Base-by-base conservation (phyloP, 371 early-diverging fungal species). In the Mortierella sp. region DNA sequence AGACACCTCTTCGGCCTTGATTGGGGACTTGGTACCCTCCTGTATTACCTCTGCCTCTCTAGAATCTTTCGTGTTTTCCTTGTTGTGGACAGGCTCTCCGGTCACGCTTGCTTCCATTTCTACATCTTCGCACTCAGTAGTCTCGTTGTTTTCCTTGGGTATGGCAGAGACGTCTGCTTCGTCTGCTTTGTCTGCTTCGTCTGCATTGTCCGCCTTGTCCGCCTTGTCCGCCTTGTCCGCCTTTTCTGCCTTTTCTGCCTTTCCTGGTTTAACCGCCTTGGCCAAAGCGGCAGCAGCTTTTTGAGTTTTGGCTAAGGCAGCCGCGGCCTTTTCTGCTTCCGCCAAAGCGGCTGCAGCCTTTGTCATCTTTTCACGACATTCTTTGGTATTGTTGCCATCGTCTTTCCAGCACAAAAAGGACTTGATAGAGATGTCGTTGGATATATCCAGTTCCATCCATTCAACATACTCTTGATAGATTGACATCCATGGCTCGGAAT, bases 401-500 rank as follows among this genome's bases (percentile, higher is more conserved):
- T 60, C 62, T 55, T 67, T 66, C 71, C 69, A 68, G 9, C 19
- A 37, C 46, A 75, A 47, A 44, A 80, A 68, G 9, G 60, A 64
- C 7, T 18, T 18, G 55, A 76, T 28, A 0, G 56, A 59, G 6
- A 67, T 37, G 11, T 60, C 50, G n/a, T 56, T 63, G 11, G 61
- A 63, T 23, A 72, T 50, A 30, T 72, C 76, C 47, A 76, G 48
- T 46, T 67, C 76, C 23, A 76, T 62, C 73, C 73, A 72, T 28
- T 79, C 79, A 1, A 59, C 53, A 29, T 72, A 79, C 53, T 79
- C 79, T 9, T 72, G 79, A 52, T 55, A 73, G 25, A 59, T 62
- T 2, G 76, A 76, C 4, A 71, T 4, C 7, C 37, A 67, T 0
- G 76, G 68, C 5, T 30, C 30, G 18, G n/a, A 28, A 4, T n/a